A percentile compares a stretch with the other conserved stretches of the same genome.
Evolutionary conservation across 148 eudicot species (phyloP).

Genomic region (Rhododendron simsii): DNA sequence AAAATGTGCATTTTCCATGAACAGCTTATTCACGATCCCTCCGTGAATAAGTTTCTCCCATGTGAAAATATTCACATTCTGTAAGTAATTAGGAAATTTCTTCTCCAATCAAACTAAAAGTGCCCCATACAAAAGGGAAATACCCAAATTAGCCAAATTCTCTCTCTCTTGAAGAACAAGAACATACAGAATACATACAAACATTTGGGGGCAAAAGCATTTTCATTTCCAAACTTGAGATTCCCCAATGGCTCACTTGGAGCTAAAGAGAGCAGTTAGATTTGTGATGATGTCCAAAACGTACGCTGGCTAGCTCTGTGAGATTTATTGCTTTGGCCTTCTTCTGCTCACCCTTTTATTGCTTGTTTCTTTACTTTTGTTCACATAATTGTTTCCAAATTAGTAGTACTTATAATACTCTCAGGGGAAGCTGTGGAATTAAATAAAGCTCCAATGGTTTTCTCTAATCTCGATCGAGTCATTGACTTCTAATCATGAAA

Average conservation of each 20-base stretch:
- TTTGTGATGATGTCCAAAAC: not conserved
- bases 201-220: not conserved
- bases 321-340: not conserved
- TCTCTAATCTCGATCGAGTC: not conserved
- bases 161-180: not conserved
- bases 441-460: not conserved
- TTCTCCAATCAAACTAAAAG: not conserved
- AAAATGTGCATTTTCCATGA: too few relatives aligned
- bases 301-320: not conserved
- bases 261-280: constrained; percentile 12
- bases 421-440: not conserved
- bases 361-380: constrained; percentile 15
- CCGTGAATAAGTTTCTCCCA: too few relatives aligned
- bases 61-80: not conserved
- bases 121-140: not conserved
- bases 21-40: too few relatives aligned
- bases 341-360: constrained; percentile 15
- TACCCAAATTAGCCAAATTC: not conserved
- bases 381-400: not conserved
- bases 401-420: not conserved
- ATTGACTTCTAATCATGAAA: not conserved
- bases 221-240: not conserved
- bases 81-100: not conserved
- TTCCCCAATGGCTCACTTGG: not conserved
- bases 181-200: constrained; percentile 6